Evolutionary conservation across 2,329 filamentous ascomycete species (phyloP), one percentile per base, ranked within the genome.

Genomic region (Aspergillus persii): DNA sequence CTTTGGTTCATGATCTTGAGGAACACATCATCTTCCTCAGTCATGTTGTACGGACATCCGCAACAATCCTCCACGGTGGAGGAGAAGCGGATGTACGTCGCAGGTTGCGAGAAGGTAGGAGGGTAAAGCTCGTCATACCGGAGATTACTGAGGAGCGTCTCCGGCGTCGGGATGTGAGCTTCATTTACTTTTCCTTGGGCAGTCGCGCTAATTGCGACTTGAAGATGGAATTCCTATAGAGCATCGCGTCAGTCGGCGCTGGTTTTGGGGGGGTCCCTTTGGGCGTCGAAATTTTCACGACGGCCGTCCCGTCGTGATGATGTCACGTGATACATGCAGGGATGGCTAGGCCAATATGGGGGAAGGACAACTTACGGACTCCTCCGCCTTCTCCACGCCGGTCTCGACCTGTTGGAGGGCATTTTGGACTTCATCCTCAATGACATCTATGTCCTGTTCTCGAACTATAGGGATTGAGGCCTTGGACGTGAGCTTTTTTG

Each of bases 21-120:
- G 72, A 91, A 96, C 57, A 84, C 86, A 74, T 92, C 90, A 78
- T 99, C 95, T 71, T 96, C 92, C 65, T 89, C 88, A 30, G 88
- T 93, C 90, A 98, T 94, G 79, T 96, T 92, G 87, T 99, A 99
- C 69, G 89, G 86, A 73, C 89, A 90, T 69, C 91, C 90, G 71
- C 92, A 89, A 69, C 90, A 96, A 77, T 99, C 95, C 79, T 99
- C 95, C 62, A 99, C 94, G 2, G 95, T 99, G 66, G 96, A 94
- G 64, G 95, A 98, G 80, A 96, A 98, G 65, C 94, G 92, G 74
- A 99, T 96, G 78, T 98, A 98, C 62, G 93, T 95, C 62, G 89
- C 87, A 54, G 95, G 92, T 76, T 96, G 89, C 70, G 88, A 85
- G 78, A 94, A 97, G 59, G 82, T 81, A 65, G 85, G 86, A 53